These are phyloP conservation scores for Plantago major DNA, from an alignment of 257 asterid species.

Conservation along the genomic window DNA sequence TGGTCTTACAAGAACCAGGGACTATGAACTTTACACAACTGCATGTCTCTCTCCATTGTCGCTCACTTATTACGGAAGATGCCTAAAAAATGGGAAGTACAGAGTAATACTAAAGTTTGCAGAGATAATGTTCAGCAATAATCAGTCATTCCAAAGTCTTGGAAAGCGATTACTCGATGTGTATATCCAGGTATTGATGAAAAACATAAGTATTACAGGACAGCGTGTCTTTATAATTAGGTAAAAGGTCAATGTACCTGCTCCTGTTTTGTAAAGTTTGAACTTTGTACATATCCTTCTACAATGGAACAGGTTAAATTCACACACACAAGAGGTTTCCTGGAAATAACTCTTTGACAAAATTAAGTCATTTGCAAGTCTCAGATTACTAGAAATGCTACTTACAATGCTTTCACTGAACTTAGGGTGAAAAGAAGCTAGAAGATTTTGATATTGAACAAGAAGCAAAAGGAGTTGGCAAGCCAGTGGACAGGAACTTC, in stretches of 20 bases:
- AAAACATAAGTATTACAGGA: too few relatives aligned
- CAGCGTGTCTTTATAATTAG: too few relatives aligned
- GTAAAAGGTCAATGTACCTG: too few relatives aligned
- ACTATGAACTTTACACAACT: conserved; percentile 35
- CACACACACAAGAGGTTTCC: too few relatives aligned
- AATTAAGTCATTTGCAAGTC: not conserved
- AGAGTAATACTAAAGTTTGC: conserved; percentile 56
- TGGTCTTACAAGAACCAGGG: conserved; percentile 27
- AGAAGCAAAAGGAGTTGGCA: conserved; percentile 43
- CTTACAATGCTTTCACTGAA: not conserved
- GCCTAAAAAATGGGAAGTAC: conserved; percentile 58
- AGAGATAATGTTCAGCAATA: conserved; percentile 43
- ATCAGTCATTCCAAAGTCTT: conserved; percentile 45
- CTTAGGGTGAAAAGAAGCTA: conserved; percentile 36
- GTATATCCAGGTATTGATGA: conserved; percentile 68
- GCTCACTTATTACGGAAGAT: conserved; percentile 54
- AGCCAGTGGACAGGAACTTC: conserved; percentile 15
- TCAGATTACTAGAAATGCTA: not conserved
- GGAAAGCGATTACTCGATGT: conserved; percentile 62
- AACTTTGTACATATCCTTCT: too few relatives aligned
- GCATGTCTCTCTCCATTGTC: conserved; percentile 52
- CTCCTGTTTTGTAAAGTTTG: too few relatives aligned
- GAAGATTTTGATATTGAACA: conserved; percentile 42
- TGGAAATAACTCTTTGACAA: too few relatives aligned
- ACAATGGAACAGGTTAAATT: too few relatives aligned